Conservation (phyloP, 202 grass and related monocot genomes). For the Cymbopogon flexuosus region DNA sequence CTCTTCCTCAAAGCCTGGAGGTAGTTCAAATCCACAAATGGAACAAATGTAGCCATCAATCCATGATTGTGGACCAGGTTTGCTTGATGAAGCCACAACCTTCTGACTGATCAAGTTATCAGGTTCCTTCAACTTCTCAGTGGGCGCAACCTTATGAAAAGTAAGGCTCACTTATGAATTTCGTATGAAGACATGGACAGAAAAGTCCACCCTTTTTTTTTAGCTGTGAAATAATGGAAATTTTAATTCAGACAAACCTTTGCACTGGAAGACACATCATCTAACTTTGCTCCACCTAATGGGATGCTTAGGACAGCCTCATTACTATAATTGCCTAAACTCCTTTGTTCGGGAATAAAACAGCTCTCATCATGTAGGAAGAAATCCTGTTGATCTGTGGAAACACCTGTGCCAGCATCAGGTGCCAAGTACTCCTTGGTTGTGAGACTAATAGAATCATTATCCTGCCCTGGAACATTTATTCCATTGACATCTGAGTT, state of each 20-base stretch:
- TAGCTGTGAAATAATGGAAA: not conserved
- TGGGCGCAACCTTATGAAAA: conserved; percentile 18
- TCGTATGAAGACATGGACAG: not conserved
- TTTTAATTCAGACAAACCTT: conserved; percentile 31
- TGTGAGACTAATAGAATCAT: not conserved
- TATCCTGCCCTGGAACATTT: conserved; percentile 1
- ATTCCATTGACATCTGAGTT: conserved; percentile 25
- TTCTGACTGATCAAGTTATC: not conserved
- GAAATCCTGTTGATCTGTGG: conserved; percentile 30
- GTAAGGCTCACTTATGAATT: not conserved
- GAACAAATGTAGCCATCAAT: conserved; percentile 79
- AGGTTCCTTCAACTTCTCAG: not conserved
- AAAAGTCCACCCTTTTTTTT: not conserved
- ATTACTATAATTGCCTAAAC: conserved; percentile 3
- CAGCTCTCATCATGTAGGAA: conserved; percentile 22
- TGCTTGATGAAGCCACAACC: conserved; percentile 18
- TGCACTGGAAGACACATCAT: not conserved
- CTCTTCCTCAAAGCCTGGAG: conserved; percentile 68
- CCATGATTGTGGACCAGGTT: conserved; percentile 45
- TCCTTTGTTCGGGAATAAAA: conserved; percentile 42
- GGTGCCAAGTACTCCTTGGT: conserved; percentile 21
- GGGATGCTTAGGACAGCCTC: conserved; percentile 17
- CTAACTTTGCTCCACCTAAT: conserved; percentile 14
- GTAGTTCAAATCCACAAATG: conserved; percentile 71
- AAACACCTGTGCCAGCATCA: conserved; percentile 24